Percentiles rank a stretch among this genome's conserved stretches.
These are phyloP conservation scores for Saturnispora saitoi DNA, from an alignment of 805 yeast genomes.

Conservation along the genomic window DNA sequence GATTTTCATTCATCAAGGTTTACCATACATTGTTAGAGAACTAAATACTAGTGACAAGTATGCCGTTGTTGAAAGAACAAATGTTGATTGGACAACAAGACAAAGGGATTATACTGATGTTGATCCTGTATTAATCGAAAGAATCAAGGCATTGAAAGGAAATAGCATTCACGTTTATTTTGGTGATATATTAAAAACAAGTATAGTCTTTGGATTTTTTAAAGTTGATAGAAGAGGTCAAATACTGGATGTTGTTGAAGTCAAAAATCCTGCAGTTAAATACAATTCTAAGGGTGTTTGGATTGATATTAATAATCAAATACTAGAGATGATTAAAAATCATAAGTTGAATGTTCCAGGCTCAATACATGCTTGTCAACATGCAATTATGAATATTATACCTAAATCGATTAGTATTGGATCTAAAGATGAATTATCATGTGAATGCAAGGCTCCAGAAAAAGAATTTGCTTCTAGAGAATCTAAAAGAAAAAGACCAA, in stretches of 20 bases:
- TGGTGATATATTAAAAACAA: slow-evolving; percentile 67
- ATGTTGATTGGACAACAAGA: slow-evolving; percentile 88
- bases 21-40: slow-evolving; percentile 77
- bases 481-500: slow-evolving; percentile 70
- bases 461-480: slow-evolving; percentile 82
- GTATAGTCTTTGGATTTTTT: slow-evolving; percentile 85
- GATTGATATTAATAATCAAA: slow-evolving; percentile 74
- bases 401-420: slow-evolving; percentile 70
- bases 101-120: slow-evolving; percentile 92
- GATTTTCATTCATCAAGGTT: slow-evolving; percentile 88
- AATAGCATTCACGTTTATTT: slow-evolving; percentile 53
- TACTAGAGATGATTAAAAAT: slow-evolving; percentile 46
- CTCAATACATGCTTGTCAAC: slow-evolving; percentile 96
- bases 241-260: slow-evolving; percentile 90
- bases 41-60: slow-evolving; percentile 68
- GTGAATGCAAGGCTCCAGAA: slow-evolving; percentile 97
- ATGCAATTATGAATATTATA: slow-evolving; percentile 70
- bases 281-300: slow-evolving; percentile 75
- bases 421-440: slow-evolving; percentile 59
- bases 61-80: slow-evolving; percentile 81
- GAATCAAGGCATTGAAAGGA: slow-evolving; percentile 47
- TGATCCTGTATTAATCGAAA: slow-evolving; percentile 72
- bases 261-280: slow-evolving; percentile 74
- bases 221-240: slow-evolving; percentile 69
- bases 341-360: slow-evolving; percentile 71